These are phyloP conservation scores for Fusarium caatingaense DNA, from an alignment of 2,329 filamentous ascomycete species.

Conservation along the genomic window DNA sequence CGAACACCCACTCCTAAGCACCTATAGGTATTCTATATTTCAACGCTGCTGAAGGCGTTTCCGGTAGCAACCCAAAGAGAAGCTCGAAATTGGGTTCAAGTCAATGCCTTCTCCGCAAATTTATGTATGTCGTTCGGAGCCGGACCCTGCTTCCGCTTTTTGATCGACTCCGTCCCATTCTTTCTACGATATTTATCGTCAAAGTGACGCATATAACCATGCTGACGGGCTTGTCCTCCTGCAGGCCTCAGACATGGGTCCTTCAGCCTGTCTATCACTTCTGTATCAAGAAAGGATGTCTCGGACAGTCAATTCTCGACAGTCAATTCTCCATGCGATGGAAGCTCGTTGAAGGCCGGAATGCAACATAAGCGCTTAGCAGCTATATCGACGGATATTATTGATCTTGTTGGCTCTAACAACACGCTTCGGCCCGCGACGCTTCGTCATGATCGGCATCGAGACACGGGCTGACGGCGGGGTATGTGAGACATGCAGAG, in stretches of 20 bases:
- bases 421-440: conserved; percentile 12
- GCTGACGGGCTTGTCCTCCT: background rate
- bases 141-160: background rate
- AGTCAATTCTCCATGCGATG: background rate
- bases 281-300: background rate
- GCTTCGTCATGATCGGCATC: background rate
- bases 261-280: background rate
- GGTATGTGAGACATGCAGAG: background rate
- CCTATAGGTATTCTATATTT: too few relatives aligned
- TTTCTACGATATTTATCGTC: background rate
- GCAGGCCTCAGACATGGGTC: background rate
- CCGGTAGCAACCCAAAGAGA: too few relatives aligned
- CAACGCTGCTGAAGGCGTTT: too few relatives aligned
- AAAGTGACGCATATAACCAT: background rate
- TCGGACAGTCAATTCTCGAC: background rate
- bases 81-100: too few relatives aligned
- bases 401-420: background rate
- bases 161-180: background rate
- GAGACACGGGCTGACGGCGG: background rate
- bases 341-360: background rate
- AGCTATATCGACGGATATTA: background rate
- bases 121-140: background rate
- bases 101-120: background rate
- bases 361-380: background rate
- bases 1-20: too few relatives aligned